Evolutionary conservation across 2,329 filamentous ascomycete genomes (phyloP), one percentile per base, ranked within the genome.

Genomic region (Capronia americana): DNA sequence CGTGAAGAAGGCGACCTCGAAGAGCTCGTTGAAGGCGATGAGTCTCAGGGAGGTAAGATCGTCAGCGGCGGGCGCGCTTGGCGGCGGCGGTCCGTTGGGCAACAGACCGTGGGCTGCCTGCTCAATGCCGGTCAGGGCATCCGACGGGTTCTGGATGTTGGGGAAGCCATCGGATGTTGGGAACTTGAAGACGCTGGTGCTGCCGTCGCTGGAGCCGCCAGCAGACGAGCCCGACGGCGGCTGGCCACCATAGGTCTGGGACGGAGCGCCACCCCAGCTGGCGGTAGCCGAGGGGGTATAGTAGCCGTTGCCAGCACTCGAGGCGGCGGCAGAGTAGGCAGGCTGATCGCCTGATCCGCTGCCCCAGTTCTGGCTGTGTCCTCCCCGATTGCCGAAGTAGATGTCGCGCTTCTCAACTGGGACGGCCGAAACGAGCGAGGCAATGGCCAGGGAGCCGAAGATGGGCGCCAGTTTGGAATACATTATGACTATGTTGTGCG

Each of bases 11-110:
- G 87, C 87, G 0, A 88, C 86, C 76, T 92, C 90, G 70, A 90
- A 90, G n/a, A 90, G 78, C 75, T 92, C 90, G 71, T 91, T 91
- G 76, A 90, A 86, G 3, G 87, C 86, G 63, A 92, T 87, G 44
- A 91, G 81, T 71, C 89, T 84, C 67, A 91, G 84, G 59, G 85
- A 85, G 30, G 82, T 82, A 23, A 70, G 58, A 28, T 86, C 78
- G 20, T 82, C 80, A 2, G 76, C 69, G 11, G 89, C 79, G 1
- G 88, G 87, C 1, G 84, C 81, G 3, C 76, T 78, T 0, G 80
- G 73, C 1, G 88, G 87, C 2, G 84, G 82, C 28, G 85, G 76
- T 0, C 79, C 80, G 65, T 89, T 87, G 8, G 89, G 85, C 0
- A 91, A 82, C 11, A 82, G 86, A 20, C 89, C 90, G 51, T 84